phyloP scores from a whole-genome alignment of 164 flowering plant genomes.

The Vitis rupestris region DNA sequence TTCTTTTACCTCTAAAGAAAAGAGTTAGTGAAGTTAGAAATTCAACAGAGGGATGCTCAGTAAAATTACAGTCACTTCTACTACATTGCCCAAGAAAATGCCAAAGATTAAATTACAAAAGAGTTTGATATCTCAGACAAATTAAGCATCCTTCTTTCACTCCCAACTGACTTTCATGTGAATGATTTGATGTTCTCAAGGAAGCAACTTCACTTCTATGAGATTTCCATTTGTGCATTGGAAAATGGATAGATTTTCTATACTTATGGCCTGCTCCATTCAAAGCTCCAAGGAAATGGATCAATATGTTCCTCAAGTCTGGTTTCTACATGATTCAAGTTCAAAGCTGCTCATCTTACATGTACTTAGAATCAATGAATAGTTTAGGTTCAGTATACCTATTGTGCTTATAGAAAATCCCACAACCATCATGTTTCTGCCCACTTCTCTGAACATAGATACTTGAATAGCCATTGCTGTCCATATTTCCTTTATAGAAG shows the following conservation, averaged over 20 bases:
- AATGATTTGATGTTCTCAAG: not conserved
- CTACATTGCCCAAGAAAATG: not conserved
- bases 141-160: not conserved
- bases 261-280: not conserved
- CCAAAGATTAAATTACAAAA: not conserved
- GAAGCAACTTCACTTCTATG: not conserved
- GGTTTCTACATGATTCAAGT: not conserved
- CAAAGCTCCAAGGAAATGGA: not conserved
- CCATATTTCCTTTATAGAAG: conserved; percentile 69
- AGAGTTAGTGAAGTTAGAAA: not conserved
- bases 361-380: not conserved
- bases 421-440: conserved; percentile 92
- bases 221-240: too few relatives aligned
- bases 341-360: not conserved
- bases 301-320: not conserved
- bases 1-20: not conserved
- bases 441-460: conserved; percentile 76
- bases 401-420: conserved; percentile 59
- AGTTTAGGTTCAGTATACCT: conserved; percentile 33
- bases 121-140: not conserved
- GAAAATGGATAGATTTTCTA: not conserved
- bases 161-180: not conserved
- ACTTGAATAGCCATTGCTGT: conserved; percentile 65
- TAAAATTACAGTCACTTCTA: not conserved
- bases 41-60: not conserved